Evolutionary conservation across 441 rosid genomes (phyloP).

Genomic region (Croton laevigatus): DNA sequence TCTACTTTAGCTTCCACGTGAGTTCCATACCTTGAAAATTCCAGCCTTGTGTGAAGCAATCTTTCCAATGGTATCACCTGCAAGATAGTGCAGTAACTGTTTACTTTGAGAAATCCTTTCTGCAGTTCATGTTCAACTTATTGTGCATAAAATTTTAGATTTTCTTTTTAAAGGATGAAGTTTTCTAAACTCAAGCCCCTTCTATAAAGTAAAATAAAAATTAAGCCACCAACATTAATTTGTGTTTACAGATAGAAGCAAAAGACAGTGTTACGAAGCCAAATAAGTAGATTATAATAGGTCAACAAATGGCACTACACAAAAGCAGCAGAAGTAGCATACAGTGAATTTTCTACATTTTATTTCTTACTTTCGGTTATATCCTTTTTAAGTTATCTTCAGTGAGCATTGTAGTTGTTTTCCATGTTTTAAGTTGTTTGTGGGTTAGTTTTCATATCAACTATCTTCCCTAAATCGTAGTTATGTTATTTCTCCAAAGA

Average conservation of each 20-base stretch:
- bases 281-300: too few species aligned
- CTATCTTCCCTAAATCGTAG: too few species aligned
- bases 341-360: too few species aligned
- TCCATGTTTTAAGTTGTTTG: too few species aligned
- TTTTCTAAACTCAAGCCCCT: background rate
- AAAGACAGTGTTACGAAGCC: background rate
- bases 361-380: too few species aligned
- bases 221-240: background rate
- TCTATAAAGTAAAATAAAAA: background rate
- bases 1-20: constrained; percentile 21
- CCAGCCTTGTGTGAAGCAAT: constrained; percentile 93
- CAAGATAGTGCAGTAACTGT: constrained; percentile 17
- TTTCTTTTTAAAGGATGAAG: background rate
- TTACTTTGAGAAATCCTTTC: constrained; percentile 14
- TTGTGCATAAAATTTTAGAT: background rate
- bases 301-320: too few species aligned
- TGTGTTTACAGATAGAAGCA: constrained; percentile 4
- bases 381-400: too few species aligned
- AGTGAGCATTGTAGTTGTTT: too few species aligned
- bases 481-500: too few species aligned
- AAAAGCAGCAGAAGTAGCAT: too few species aligned
- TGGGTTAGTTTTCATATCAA: too few species aligned
- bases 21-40: constrained; percentile 72
- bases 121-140: background rate
- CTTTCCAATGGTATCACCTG: constrained; percentile 68